These are phyloP conservation scores for Harrya chromipes DNA, from an alignment of 768 basidiomycete species.

Conservation along the genomic window DNA sequence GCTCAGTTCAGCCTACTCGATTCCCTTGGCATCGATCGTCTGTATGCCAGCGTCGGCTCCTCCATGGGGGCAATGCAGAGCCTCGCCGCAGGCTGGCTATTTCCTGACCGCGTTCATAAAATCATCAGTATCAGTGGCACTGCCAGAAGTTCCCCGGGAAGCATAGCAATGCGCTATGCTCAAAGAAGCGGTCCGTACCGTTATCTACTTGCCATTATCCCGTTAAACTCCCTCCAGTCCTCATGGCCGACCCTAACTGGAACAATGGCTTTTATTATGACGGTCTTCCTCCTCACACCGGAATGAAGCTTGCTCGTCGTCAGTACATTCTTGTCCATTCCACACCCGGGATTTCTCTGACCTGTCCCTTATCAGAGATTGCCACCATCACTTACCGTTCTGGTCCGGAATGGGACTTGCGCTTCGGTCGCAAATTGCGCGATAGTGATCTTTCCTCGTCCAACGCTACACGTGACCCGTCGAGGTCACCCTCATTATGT, in stretches of 20 bases:
- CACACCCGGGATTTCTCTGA: not conserved
- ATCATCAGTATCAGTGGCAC: slow-evolving; percentile 94
- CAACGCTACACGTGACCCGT: slow-evolving; percentile 5
- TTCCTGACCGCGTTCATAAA: slow-evolving; percentile 84
- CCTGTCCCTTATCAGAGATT: slow-evolving; percentile 60
- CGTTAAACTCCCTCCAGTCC: slow-evolving; percentile 50
- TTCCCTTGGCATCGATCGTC: slow-evolving; percentile 72
- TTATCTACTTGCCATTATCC: not conserved
- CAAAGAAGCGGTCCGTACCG: slow-evolving; percentile 78
- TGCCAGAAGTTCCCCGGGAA: slow-evolving; percentile 86
- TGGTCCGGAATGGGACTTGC: slow-evolving; percentile 97
- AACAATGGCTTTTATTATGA: slow-evolving; percentile 99
- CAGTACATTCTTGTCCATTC: slow-evolving; percentile 27
- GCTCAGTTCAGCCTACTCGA: slow-evolving; percentile 90
- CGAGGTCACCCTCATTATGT: slow-evolving; percentile 70
- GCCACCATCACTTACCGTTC: slow-evolving; percentile 99
- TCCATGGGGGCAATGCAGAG: slow-evolving; percentile 99
- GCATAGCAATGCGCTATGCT: slow-evolving; percentile 94
- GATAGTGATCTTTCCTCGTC: slow-evolving; percentile 16
- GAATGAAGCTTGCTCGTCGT: slow-evolving; percentile 99
- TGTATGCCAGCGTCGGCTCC: slow-evolving; percentile 92
- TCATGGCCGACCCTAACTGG: slow-evolving; percentile 99
- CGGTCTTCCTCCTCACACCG: slow-evolving; percentile 89
- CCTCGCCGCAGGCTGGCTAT: slow-evolving; percentile 90
- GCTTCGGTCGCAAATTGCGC: slow-evolving; percentile 84